A percentile compares a stretch with the other conserved stretches of the same genome.
phyloP scores from a whole-genome alignment of 2,329 filamentous ascomycete species.

The Davidsoniella australis region DNA sequence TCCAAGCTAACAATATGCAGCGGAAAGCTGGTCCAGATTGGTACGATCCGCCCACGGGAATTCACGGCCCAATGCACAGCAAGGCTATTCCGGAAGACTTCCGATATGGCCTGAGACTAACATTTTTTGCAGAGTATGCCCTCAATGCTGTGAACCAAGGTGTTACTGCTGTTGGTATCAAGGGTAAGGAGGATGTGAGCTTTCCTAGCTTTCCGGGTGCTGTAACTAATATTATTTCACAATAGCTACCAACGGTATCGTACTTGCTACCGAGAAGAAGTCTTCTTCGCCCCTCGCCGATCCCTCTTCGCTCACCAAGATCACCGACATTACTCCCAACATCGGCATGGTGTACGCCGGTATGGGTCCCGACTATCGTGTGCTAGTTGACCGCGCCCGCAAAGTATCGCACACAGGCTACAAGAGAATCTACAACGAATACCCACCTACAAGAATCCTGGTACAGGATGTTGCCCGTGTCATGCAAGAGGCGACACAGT shows the following conservation, averaged over 20 bases:
- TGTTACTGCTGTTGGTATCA: conserved; percentile 95
- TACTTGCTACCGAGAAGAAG: conserved; percentile 98
- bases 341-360: conserved; percentile 99
- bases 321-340: conserved; percentile 94
- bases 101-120: background rate
- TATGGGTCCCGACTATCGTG: conserved; percentile 97
- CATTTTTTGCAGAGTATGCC: conserved; percentile 62
- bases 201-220: background rate
- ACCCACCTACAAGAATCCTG: conserved; percentile 97
- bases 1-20: conserved; percentile 34
- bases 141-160: conserved; percentile 98
- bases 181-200: conserved; percentile 42
- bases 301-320: conserved; percentile 84
- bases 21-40: conserved; percentile 98
- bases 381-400: conserved; percentile 91
- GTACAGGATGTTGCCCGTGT: conserved; percentile 95
- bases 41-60: conserved; percentile 21
- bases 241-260: conserved; percentile 90
- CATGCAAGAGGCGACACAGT: conserved; percentile 98
- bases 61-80: background rate
- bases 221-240: conserved; percentile 15
- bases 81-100: background rate
- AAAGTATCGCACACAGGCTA: conserved; percentile 97
- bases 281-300: conserved; percentile 95
- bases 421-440: conserved; percentile 99